Conservation (phyloP, 73 alveolate species). For the Paramecium caudatum region DNA sequence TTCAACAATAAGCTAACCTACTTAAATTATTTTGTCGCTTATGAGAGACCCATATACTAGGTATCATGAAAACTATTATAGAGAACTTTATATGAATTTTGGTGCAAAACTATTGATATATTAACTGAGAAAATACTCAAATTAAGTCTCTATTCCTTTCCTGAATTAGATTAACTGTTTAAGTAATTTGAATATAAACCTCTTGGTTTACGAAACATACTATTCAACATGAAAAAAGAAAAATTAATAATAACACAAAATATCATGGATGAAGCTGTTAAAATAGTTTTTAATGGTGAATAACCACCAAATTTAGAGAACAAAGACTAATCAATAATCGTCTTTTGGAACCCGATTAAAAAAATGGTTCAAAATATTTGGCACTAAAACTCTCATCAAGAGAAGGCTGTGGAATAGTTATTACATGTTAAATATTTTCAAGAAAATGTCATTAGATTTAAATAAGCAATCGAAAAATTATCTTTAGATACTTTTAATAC, state of each 20-base stretch:
- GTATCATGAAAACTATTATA: not conserved
- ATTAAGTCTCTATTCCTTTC: not conserved
- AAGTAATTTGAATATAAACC: constrained; percentile 22
- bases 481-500: not conserved
- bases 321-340: not conserved
- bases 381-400: too few relatives aligned
- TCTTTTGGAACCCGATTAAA: not conserved
- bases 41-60: not conserved
- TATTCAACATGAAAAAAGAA: not conserved
- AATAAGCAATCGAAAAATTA: not conserved
- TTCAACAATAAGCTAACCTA: not conserved
- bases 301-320: too few relatives aligned
- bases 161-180: not conserved
- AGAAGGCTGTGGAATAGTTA: too few relatives aligned
- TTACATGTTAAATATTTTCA: constrained; percentile 10
- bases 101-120: constrained; percentile 1
- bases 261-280: not conserved
- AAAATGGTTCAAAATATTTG: too few relatives aligned
- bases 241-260: not conserved
- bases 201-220: not conserved
- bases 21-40: not conserved
- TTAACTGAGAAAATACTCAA: constrained; percentile 3
- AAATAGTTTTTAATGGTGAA: not conserved
- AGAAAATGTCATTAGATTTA: not conserved
- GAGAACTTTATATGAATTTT: constrained; percentile 9